A percentile compares a stretch with the other conserved stretches of the same genome.
Conservation (phyloP, 106 monocot genomes). For the Posidonia australis region DNA sequence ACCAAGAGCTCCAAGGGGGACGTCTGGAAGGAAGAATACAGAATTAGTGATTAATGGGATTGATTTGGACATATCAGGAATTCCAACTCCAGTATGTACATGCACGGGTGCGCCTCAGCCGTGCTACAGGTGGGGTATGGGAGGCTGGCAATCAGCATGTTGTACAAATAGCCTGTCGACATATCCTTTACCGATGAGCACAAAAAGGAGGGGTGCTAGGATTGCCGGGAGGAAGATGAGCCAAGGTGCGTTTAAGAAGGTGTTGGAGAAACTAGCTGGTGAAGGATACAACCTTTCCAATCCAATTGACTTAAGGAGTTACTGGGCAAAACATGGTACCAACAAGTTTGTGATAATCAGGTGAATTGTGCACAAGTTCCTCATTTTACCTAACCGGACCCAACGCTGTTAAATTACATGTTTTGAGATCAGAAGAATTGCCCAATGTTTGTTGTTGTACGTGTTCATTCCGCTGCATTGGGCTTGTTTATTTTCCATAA, state of each 20-base stretch:
- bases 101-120: conserved; percentile 21
- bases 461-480: neutral
- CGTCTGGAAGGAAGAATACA: conserved; percentile 2
- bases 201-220: conserved; percentile 19
- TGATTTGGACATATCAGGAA: conserved; percentile 14
- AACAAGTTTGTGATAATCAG: conserved; percentile 30
- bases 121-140: conserved; percentile 28
- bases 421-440: neutral
- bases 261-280: conserved; percentile 16
- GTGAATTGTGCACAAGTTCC: conserved; percentile 1
- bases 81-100: conserved; percentile 21
- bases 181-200: conserved; percentile 26
- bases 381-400: neutral
- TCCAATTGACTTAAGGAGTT: conserved; percentile 18
- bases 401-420: neutral
- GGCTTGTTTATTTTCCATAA: neutral
- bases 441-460: neutral
- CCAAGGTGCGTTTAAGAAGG: conserved; percentile 31
- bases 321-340: conserved; percentile 28
- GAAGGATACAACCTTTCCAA: conserved; percentile 22
- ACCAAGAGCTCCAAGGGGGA: conserved; percentile 9
- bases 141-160: conserved; percentile 35
- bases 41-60: conserved; percentile 20
- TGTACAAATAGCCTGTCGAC: conserved; percentile 21
- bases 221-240: conserved; percentile 34